Evolutionary conservation across 2,329 filamentous ascomycete species (phyloP).

Genomic region (Cordyceps militaris): DNA sequence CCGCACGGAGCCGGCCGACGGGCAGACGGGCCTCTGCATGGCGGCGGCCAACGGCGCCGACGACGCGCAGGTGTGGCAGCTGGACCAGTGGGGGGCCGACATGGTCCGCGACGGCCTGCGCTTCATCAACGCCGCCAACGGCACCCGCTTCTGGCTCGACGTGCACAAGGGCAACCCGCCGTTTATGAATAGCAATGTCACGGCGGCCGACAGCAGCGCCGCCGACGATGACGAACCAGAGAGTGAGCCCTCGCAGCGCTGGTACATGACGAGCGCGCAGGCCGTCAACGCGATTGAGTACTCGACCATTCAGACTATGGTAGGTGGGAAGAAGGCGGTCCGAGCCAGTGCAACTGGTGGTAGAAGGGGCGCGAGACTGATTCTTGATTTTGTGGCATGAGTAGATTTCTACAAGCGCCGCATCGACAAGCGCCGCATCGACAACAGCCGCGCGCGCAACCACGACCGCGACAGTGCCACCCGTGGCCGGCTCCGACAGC

Average conservation of each 20-base stretch:
- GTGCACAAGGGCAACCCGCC: constrained; percentile 25
- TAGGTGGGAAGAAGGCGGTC: constrained; percentile 12
- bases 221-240: constrained; percentile 17
- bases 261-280: constrained; percentile 26
- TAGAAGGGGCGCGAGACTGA: not conserved
- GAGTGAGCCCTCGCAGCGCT: constrained; percentile 26
- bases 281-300: constrained; percentile 26
- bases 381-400: not conserved
- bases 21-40: constrained; percentile 25
- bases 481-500: not conserved
- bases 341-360: not conserved
- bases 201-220: constrained; percentile 16
- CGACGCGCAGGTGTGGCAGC: constrained; percentile 28
- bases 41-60: constrained; percentile 18
- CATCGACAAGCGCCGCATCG: constrained; percentile 11
- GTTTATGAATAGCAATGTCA: constrained; percentile 22
- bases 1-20: constrained; percentile 18
- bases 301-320: constrained; percentile 26
- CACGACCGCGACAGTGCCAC: not conserved
- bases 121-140: constrained; percentile 27
- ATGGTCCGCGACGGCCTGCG: constrained; percentile 25
- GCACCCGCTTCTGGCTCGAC: constrained; percentile 26
- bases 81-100: constrained; percentile 16
- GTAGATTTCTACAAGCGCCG: not conserved
- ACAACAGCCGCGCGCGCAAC: not conserved